Evolutionary conservation across 208 protist genomes (phyloP).

Genomic region (Leishmania braziliensis): DNA sequence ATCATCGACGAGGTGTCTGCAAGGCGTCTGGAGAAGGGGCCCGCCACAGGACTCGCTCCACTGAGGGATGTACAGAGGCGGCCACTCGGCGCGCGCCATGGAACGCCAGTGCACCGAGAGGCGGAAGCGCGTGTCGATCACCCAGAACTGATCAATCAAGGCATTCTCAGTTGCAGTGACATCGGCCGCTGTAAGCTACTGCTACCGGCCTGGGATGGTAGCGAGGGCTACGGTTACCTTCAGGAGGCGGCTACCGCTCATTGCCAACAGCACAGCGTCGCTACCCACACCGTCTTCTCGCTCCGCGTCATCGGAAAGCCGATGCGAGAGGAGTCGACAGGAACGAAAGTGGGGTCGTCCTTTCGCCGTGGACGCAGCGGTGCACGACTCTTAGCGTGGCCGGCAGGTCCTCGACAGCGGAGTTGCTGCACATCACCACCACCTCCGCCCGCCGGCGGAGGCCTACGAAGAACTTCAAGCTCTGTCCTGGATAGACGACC

Average conservation of each 20-base stretch:
- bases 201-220: background rate
- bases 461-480: slow-evolving; percentile 29
- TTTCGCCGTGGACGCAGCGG: background rate
- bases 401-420: slow-evolving; percentile 19
- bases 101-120: slow-evolving; percentile 14
- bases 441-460: slow-evolving; percentile 3
- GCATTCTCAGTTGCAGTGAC: slow-evolving; percentile 1
- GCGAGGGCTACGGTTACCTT: slow-evolving; percentile 17
- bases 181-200: background rate
- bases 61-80: slow-evolving; percentile 2
- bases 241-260: slow-evolving; percentile 10
- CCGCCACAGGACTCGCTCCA: background rate
- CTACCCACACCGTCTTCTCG: slow-evolving; percentile 8
- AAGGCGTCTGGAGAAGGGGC: background rate
- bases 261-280: slow-evolving; percentile 18
- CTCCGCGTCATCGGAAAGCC: background rate
- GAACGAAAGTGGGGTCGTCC: background rate
- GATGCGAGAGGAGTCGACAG: background rate
- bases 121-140: slow-evolving; percentile 11
- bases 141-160: slow-evolving; percentile 22
- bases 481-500: slow-evolving; percentile 24
- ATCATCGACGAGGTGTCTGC: background rate
- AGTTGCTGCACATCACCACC: slow-evolving; percentile 18
- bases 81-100: slow-evolving; percentile 13
- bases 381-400: slow-evolving; percentile 15